These are phyloP conservation scores for Cryphonectria nitschkei DNA, from an alignment of 2,329 filamentous ascomycete genomes.

Conservation along the genomic window DNA sequence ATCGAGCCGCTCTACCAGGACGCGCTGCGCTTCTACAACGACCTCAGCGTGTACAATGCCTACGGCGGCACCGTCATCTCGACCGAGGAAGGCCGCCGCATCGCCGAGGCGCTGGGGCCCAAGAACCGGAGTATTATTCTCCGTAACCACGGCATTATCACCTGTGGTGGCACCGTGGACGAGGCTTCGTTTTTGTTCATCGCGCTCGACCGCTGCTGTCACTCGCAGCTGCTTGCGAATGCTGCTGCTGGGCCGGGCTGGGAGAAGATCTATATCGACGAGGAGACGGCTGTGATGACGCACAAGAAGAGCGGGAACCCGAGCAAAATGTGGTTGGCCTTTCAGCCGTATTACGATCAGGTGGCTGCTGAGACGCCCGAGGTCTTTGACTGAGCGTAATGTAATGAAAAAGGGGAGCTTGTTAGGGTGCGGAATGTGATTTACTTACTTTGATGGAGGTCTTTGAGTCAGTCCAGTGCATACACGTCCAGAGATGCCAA, in stretches of 20 bases:
- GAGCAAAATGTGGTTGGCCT: constrained; percentile 12
- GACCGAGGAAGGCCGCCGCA: background rate
- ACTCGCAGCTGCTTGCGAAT: constrained; percentile 15
- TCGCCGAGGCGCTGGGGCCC: constrained; percentile 10
- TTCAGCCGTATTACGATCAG: constrained; percentile 15
- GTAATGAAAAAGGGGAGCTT: background rate
- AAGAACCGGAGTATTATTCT: constrained; percentile 13
- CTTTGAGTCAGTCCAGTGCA: background rate
- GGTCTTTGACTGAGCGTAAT: background rate
- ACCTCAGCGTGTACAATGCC: constrained; percentile 8
- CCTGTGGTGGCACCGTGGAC: background rate
- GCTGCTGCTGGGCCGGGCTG: constrained; percentile 32
- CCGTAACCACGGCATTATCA: constrained; percentile 12
- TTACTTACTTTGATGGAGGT: background rate
- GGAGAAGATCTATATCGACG: constrained; percentile 38
- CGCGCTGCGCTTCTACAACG: constrained; percentile 10
- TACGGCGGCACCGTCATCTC: constrained; percentile 9
- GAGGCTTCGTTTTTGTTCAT: constrained; percentile 10
- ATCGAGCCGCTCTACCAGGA: constrained; percentile 6
- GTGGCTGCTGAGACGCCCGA: background rate
- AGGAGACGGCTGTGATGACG: constrained; percentile 38
- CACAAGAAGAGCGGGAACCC: constrained; percentile 11
- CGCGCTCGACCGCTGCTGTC: constrained; percentile 9
- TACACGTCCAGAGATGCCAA: too few species aligned
- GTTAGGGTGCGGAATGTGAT: background rate